A percentile compares a stretch with the other conserved stretches of the same genome.
Conservation (phyloP, 345 rosid genomes). For the Salix dunnii region DNA sequence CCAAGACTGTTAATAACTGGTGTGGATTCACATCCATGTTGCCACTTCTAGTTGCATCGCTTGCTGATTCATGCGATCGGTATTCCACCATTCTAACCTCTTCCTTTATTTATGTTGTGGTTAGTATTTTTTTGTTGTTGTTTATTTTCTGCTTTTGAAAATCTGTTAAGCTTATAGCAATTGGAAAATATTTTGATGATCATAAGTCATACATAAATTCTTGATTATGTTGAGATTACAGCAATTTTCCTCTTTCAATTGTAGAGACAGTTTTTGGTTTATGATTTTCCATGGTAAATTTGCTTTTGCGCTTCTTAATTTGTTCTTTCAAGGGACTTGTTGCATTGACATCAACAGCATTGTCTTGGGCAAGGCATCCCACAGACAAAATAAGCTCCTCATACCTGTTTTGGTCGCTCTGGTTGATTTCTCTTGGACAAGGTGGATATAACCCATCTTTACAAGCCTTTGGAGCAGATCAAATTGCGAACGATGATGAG, state of each 20-base stretch:
- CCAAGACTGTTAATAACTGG: slow-evolving; percentile 86
- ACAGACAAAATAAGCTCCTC: slow-evolving; percentile 37
- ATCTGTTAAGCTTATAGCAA: neutral
- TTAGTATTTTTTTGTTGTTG: slow-evolving; percentile 17
- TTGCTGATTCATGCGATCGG: slow-evolving; percentile 82
- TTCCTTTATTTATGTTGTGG: slow-evolving; percentile 72
- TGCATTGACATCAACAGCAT: slow-evolving; percentile 78
- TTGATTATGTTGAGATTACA: neutral
- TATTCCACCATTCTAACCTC: slow-evolving; percentile 68
- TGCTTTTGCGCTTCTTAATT: neutral
- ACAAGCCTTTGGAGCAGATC: slow-evolving; percentile 94
- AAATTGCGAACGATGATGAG: slow-evolving; percentile 50
- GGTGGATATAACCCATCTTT: slow-evolving; percentile 85
- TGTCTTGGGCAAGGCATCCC: slow-evolving; percentile 44
- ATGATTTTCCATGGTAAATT: neutral
- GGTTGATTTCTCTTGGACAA: slow-evolving; percentile 70
- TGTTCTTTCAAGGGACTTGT: slow-evolving; percentile 58
- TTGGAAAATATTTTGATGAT: neutral
- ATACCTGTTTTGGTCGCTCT: slow-evolving; percentile 69
- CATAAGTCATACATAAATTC: neutral
- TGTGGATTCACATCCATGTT: slow-evolving; percentile 81
- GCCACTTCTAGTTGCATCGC: slow-evolving; percentile 76
- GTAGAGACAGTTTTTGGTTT: neutral
- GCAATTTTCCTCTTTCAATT: neutral
- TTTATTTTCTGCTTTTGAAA: neutral